Evolutionary conservation across 2,329 filamentous ascomycete genomes (phyloP).

Genomic region (Madurella mycetomatis): DNA sequence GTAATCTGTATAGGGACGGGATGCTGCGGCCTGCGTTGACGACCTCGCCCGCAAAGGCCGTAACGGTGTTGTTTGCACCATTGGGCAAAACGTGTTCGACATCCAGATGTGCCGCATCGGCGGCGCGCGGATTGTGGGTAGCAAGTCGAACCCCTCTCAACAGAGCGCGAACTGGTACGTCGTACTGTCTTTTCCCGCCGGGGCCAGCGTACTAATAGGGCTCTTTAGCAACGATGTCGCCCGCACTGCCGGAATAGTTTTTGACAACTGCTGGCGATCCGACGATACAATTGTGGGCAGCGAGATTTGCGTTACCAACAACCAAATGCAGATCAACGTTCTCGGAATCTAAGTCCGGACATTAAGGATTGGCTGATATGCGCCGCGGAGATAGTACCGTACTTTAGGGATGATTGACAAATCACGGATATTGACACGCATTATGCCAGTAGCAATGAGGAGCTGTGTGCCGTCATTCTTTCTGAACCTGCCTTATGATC

Average conservation of each 20-base stretch:
- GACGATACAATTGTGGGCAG: constrained; percentile 2
- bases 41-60: not conserved
- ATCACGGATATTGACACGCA: too few species aligned
- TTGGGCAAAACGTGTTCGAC: not conserved
- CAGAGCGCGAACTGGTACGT: constrained; percentile 1
- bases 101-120: not conserved
- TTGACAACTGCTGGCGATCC: constrained; percentile 2
- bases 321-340: not conserved
- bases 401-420: too few species aligned
- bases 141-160: not conserved
- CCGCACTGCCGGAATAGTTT: not conserved
- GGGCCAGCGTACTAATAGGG: not conserved
- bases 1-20: not conserved
- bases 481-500: too few species aligned
- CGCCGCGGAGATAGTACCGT: too few species aligned
- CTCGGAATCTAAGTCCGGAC: not conserved
- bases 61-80: not conserved
- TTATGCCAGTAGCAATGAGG: too few species aligned
- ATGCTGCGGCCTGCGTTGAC: constrained; percentile 1
- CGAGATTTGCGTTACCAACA: not conserved
- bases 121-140: not conserved
- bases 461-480: too few species aligned
- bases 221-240: constrained; percentile 3
- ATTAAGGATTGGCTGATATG: too few species aligned
- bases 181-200: not conserved